Evolutionary conservation across 306 rosid genomes (phyloP).

Genomic region (Quercus aquifolioides): DNA sequence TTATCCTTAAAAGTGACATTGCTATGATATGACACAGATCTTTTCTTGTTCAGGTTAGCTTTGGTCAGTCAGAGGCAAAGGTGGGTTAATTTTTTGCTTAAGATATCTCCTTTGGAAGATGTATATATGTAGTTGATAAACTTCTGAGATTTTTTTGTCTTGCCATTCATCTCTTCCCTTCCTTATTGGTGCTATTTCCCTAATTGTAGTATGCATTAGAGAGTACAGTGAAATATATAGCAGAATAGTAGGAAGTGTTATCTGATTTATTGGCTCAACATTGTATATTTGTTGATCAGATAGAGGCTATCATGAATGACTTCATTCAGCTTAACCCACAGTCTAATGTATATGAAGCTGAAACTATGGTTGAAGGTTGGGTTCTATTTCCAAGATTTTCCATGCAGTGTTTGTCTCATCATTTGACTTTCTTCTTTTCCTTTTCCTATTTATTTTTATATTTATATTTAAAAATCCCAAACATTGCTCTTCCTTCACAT

Average conservation of each 20-base stretch:
- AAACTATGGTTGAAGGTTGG: conserved; percentile 98
- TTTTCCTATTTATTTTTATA: not conserved
- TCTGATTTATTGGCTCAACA: conserved; percentile 1
- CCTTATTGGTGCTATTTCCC: conserved; percentile 5
- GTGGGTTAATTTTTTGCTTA: conserved; percentile 35
- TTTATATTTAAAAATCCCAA: not conserved
- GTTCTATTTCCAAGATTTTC: conserved; percentile 12
- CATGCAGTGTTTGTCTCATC: conserved; percentile 14
- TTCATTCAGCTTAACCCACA: conserved; percentile 89
- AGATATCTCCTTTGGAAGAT: conserved; percentile 9
- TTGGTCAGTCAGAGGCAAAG: conserved; percentile 96
- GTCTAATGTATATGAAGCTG: conserved; percentile 75
- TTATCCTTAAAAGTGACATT: conserved; percentile 13
- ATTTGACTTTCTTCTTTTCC: not conserved
- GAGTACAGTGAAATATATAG: conserved; percentile 1
- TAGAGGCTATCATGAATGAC: conserved; percentile 93
- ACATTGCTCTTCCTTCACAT: conserved; percentile 11
- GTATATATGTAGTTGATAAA: not conserved
- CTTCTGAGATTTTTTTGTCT: not conserved
- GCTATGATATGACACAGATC: conserved; percentile 12
- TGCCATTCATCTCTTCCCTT: not conserved
- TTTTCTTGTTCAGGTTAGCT: conserved; percentile 73
- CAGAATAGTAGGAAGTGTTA: not conserved
- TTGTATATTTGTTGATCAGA: conserved; percentile 49
- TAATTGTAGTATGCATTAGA: not conserved